Percentiles rank a stretch among this genome's conserved stretches.
Conservation (phyloP, 176 grass and related monocot species). For the Thinopyrum elongatum region DNA sequence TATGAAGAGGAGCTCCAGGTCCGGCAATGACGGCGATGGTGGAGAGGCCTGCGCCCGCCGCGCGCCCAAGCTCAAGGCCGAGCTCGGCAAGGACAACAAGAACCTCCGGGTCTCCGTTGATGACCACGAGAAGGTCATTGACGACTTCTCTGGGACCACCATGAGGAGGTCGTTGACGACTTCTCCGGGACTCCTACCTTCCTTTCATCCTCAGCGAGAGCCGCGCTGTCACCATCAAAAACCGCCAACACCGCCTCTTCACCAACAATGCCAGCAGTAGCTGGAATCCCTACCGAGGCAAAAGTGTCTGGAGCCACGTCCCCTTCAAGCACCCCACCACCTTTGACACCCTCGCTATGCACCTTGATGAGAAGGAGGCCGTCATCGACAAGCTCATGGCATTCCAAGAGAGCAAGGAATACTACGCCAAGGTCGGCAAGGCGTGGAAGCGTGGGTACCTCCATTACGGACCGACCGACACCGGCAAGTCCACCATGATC, state of each 20-base stretch:
- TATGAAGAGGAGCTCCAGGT: no score
- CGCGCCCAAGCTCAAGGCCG: slow-evolving; percentile 27
- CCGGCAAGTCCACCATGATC: neutral
- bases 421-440: neutral
- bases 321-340: slow-evolving; percentile 37
- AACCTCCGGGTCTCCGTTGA: slow-evolving; percentile 5
- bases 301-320: neutral
- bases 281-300: neutral
- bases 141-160: neutral
- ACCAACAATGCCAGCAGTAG: slow-evolving; percentile 12
- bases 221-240: neutral
- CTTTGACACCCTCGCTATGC: slow-evolving; percentile 57
- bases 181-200: neutral
- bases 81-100: slow-evolving; percentile 6
- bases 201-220: slow-evolving; percentile 12
- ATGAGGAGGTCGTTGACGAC: no score
- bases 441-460: neutral
- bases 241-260: slow-evolving; percentile 24
- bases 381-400: neutral
- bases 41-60: no score
- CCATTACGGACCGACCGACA: neutral
- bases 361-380: neutral
- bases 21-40: no score
- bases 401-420: neutral
- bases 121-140: slow-evolving; percentile 16